phyloP scores from a whole-genome alignment of 1,284 basidiomycete species.

The Puccinia polysora region DNA sequence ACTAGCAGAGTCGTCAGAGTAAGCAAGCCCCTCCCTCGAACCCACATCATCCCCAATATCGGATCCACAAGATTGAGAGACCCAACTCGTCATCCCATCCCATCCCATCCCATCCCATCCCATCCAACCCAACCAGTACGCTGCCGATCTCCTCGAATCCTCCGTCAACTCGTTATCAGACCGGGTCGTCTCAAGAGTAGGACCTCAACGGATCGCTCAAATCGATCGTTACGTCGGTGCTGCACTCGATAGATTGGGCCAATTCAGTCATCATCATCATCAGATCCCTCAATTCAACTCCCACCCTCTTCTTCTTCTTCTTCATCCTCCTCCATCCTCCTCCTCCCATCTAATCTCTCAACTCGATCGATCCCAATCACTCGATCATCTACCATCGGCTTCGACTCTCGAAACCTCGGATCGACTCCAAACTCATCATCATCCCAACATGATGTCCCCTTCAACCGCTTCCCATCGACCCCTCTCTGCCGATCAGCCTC shows the following conservation, averaged over 20 bases:
- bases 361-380: too few relatives aligned
- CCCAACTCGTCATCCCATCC: neutral
- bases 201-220: constrained; percentile 61
- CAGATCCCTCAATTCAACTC: neutral
- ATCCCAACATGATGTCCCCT: too few relatives aligned
- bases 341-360: too few relatives aligned
- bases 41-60: neutral
- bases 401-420: too few relatives aligned
- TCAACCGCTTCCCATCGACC: too few relatives aligned
- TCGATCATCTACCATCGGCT: too few relatives aligned
- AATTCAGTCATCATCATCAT: constrained; percentile 34
- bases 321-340: neutral
- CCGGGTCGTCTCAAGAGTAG: constrained; percentile 69
- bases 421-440: too few relatives aligned
- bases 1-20: constrained; percentile 73
- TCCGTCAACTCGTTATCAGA: constrained; percentile 74
- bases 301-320: neutral
- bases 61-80: too few relatives aligned
- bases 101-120: neutral
- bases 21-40: constrained; percentile 30
- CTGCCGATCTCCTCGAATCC: constrained; percentile 79
- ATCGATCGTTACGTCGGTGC: constrained; percentile 83
- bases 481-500: too few relatives aligned
- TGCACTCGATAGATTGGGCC: constrained; percentile 70
- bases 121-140: constrained; percentile 60